Evolutionary conservation across 345 rosid genomes (phyloP).

Genomic region (Raphanus sativus): DNA sequence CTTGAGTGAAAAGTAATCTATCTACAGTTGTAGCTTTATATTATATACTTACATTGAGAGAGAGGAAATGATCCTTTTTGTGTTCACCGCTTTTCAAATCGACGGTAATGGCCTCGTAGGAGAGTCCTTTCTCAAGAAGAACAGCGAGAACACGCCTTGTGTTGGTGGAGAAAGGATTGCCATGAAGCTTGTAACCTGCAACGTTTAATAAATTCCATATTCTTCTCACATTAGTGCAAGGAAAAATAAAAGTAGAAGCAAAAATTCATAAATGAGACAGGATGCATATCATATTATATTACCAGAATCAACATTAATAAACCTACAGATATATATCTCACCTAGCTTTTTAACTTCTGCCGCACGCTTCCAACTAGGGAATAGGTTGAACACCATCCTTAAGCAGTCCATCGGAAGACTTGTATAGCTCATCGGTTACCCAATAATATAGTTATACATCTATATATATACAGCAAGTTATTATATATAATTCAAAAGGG

Average conservation of each 20-base stretch:
- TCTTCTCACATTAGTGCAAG: background rate
- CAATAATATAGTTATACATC: background rate
- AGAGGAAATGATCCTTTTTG: constrained; percentile 47
- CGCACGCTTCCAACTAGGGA: constrained; percentile 14
- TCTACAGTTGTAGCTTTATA: background rate
- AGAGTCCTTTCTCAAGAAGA: constrained; percentile 62
- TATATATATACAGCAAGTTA: constrained; percentile 3
- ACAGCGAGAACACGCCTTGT: constrained; percentile 47
- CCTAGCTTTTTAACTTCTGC: constrained; percentile 23
- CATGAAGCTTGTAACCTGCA: constrained; percentile 48
- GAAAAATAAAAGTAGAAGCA: constrained; percentile 10
- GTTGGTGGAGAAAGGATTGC: constrained; percentile 43
- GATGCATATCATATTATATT: background rate
- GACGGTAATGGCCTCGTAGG: constrained; percentile 50
- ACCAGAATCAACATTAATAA: background rate
- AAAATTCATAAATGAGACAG: background rate
- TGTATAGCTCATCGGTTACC: background rate
- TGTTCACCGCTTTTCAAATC: constrained; percentile 56
- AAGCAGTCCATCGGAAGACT: constrained; percentile 16
- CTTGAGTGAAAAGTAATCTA: constrained; percentile 17
- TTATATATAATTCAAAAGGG: constrained; percentile 14
- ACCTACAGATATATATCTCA: background rate
- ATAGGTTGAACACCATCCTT: background rate
- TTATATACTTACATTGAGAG: constrained; percentile 50
- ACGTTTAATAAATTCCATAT: background rate